These are phyloP conservation scores for Cunninghamia lanceolata DNA, from an alignment of 75 land plant genomes.

Conservation along the genomic window DNA sequence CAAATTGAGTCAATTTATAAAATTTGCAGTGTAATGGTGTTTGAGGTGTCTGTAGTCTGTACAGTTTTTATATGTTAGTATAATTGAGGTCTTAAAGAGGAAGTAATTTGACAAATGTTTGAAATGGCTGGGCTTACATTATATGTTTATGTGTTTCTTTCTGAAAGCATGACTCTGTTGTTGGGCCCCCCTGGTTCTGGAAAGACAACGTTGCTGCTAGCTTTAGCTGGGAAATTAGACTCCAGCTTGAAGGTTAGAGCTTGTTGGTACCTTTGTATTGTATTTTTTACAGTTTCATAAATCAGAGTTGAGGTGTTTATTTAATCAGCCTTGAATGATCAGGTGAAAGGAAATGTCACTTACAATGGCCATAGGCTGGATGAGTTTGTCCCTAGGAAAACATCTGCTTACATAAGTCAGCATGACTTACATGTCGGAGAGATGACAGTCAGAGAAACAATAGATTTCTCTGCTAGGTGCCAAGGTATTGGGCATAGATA, in stretches of 20 bases:
- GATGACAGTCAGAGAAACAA: constrained; percentile 89
- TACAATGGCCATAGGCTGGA: constrained; percentile 71
- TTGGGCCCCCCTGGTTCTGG: constrained; percentile 89
- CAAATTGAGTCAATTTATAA: background rate
- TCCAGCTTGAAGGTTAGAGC: constrained; percentile 51
- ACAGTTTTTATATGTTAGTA: too few species aligned
- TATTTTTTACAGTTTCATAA: background rate
- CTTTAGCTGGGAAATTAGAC: constrained; percentile 81
- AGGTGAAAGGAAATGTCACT: constrained; percentile 66
- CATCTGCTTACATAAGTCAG: constrained; percentile 89
- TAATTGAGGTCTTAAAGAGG: background rate
- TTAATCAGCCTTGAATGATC: background rate
- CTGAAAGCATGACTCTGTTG: constrained; percentile 69
- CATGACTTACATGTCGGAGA: constrained; percentile 83
- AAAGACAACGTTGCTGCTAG: constrained; percentile 72
- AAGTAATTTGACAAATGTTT: background rate
- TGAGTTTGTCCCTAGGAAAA: constrained; percentile 80
- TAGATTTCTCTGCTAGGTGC: constrained; percentile 87
- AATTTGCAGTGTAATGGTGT: background rate
- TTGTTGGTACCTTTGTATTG: background rate
- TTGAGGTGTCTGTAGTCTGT: too few species aligned
- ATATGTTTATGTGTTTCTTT: background rate
- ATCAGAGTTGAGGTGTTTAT: background rate
- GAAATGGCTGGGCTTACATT: too few species aligned
- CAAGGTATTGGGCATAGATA: constrained; percentile 82